A percentile compares a stretch with the other conserved stretches of the same genome.
These are phyloP conservation scores for Withania somnifera DNA, from an alignment of 305 asterid genomes.

Conservation along the genomic window DNA sequence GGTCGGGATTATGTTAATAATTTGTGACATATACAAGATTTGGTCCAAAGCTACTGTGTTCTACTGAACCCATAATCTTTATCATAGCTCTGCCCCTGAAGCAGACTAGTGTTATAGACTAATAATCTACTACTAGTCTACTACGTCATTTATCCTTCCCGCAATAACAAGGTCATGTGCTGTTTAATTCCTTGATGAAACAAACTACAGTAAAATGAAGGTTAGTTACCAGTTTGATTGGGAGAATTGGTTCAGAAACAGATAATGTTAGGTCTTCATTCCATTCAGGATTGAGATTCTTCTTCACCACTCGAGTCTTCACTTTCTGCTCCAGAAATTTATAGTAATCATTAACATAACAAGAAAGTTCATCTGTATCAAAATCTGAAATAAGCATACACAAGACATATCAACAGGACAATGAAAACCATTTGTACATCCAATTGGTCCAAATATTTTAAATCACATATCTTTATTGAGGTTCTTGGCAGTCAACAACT, in stretches of 20 bases:
- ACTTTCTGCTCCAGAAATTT: conserved; percentile 10
- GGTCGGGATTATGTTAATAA: not conserved
- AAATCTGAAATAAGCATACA: not conserved
- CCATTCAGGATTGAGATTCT: conserved; percentile 31
- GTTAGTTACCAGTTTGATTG: conserved; percentile 19
- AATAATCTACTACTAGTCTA: not conserved
- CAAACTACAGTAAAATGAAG: not conserved
- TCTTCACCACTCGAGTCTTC: conserved; percentile 27
- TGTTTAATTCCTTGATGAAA: not conserved
- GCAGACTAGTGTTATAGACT: not conserved
- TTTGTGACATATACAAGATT: not conserved
- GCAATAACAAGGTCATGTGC: not conserved
- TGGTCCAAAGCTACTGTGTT: not conserved
- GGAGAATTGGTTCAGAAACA: conserved; percentile 15
- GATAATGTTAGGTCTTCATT: conserved; percentile 23
- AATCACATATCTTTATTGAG: not conserved
- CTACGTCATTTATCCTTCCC: not conserved
- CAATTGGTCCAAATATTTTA: not conserved
- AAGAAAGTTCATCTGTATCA: not conserved
- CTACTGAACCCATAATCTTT: not conserved
- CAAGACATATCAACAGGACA: not conserved
- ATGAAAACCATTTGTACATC: not conserved
- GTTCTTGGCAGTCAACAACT: not conserved
- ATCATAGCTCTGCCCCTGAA: not conserved
- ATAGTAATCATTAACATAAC: not conserved